Evolutionary conservation across 495 filamentous ascomycete species (phyloP), one percentile per base, ranked within the genome.

Genomic region (Letharia lupina): DNA sequence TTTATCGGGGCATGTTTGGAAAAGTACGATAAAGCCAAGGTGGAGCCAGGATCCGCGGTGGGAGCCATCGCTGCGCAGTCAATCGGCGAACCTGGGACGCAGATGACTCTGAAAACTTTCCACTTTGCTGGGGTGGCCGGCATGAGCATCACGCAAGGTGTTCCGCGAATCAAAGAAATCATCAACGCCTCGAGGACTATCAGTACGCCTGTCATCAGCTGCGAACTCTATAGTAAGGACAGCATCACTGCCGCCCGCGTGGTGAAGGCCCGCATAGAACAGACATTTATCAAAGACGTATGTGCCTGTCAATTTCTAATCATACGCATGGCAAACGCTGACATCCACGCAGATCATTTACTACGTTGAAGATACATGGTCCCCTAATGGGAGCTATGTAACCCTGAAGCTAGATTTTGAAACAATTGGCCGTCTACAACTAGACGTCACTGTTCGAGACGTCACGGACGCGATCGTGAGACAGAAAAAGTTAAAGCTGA

Each of bases 31-130:
- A 91, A 84, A 73, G 91, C 93, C 4, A 89, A 88, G 65, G 89
- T 94, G 48, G 91, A 98, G 73, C 91, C 94, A 11, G 95, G 95
- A 5, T 93, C 96, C 72, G 94, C 94, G 16, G 94, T 98, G n/a
- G 94, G 95, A 64, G 95, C 94, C 15, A 91, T 98, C 44, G 94
- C 93, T 70, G 95, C 95, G 18, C 95, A 98, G 76, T 96, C 92
- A 40, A 98, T 98, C 72, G 94, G 95, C 73, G 95, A 98, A 72
- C 94, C 95, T 0, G 94, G 95, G 74, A 98, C 95, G 6, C 95
- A 98, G 76, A 98, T 98, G 95, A 98, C 94, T 3, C 80, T 98
- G 71, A 98, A 98, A 79, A 98, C 94, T 75, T 98, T 98, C 87
- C 94, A 98, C 88, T 98, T 98, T 79, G 94, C 94, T 72, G 94